A percentile compares a stretch with the other conserved stretches of the same genome.
Evolutionary conservation across 495 filamentous ascomycete genomes (phyloP).

Genomic region (Aspergillus biplanus): DNA sequence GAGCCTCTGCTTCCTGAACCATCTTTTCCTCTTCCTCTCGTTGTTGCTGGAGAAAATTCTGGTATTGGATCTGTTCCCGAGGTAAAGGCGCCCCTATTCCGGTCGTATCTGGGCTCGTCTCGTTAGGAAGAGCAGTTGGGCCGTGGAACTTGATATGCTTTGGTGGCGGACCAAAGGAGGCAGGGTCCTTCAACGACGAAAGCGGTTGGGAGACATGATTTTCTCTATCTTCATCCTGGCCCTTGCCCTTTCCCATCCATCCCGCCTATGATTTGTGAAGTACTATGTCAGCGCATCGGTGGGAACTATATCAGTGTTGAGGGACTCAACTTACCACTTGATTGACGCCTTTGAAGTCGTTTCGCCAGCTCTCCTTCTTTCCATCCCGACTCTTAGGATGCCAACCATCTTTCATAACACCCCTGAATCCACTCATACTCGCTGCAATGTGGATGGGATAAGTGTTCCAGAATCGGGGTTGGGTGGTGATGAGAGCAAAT

Average conservation of each 20-base stretch:
- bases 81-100: conserved; percentile 54
- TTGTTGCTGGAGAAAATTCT: conserved; percentile 38
- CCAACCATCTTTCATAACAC: conserved; percentile 60
- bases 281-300: conserved; percentile 7
- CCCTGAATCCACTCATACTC: conserved; percentile 54
- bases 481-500: not conserved
- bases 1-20: conserved; percentile 19
- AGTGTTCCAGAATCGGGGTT: not conserved
- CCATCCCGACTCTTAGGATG: conserved; percentile 61
- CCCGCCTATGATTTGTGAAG: conserved; percentile 38
- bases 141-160: conserved; percentile 65
- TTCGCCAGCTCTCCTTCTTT: conserved; percentile 58
- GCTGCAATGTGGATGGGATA: not conserved
- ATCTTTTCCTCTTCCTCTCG: conserved; percentile 39
- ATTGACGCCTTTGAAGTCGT: conserved; percentile 62
- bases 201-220: conserved; percentile 69
- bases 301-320: not conserved
- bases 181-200: conserved; percentile 79
- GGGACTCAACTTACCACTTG: conserved; percentile 51
- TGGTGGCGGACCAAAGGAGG: conserved; percentile 84
- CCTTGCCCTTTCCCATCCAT: conserved; percentile 60
- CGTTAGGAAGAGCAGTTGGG: conserved; percentile 48
- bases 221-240: conserved; percentile 37
- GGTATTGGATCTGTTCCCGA: conserved; percentile 40
- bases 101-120: conserved; percentile 50